Percentiles rank a stretch among this genome's conserved stretches.
These are phyloP conservation scores for Hymenoscyphus occultus DNA, from an alignment of 2,329 filamentous ascomycete genomes.

Conservation along the genomic window DNA sequence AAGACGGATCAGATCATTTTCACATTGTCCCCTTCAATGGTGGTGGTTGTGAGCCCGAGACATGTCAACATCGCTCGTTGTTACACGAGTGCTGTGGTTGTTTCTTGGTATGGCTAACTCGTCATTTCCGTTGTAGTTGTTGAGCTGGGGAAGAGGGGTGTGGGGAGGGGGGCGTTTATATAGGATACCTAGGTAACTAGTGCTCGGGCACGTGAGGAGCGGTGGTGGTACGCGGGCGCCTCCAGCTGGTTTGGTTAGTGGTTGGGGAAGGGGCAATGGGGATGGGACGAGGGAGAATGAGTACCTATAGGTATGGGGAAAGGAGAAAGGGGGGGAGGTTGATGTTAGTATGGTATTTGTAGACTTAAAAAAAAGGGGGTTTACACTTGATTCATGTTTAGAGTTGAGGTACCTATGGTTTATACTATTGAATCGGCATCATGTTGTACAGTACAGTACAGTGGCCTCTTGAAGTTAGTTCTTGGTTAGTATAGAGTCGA, in stretches of 20 bases:
- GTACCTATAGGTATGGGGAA: background rate
- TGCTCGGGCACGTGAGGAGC: background rate
- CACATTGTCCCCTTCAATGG: conserved; percentile 60
- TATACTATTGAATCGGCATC: too few species aligned
- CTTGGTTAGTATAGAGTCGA: too few species aligned
- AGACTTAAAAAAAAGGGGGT: too few species aligned
- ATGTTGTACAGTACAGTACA: too few species aligned
- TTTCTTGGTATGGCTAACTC: conserved; percentile 56
- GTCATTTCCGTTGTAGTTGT: conserved; percentile 79
- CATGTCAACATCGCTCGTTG: conserved; percentile 62
- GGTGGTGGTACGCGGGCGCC: background rate
- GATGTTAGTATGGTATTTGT: too few species aligned
- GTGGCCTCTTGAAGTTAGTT: too few species aligned
- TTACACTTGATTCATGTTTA: too few species aligned
- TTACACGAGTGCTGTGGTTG: conserved; percentile 52
- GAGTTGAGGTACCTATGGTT: too few species aligned
- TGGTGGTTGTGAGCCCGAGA: conserved; percentile 61
- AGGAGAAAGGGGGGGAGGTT: too few species aligned
- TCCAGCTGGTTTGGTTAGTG: background rate
- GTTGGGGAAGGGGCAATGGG: background rate
- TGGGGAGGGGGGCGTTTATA: background rate
- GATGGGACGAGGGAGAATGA: background rate
- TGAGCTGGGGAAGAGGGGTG: conserved; percentile 6
- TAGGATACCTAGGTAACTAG: background rate
- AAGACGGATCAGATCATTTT: conserved; percentile 56